Evolutionary conservation across 2,329 filamentous ascomycete species (phyloP).

Genomic region (Fusarium verrucosum): DNA sequence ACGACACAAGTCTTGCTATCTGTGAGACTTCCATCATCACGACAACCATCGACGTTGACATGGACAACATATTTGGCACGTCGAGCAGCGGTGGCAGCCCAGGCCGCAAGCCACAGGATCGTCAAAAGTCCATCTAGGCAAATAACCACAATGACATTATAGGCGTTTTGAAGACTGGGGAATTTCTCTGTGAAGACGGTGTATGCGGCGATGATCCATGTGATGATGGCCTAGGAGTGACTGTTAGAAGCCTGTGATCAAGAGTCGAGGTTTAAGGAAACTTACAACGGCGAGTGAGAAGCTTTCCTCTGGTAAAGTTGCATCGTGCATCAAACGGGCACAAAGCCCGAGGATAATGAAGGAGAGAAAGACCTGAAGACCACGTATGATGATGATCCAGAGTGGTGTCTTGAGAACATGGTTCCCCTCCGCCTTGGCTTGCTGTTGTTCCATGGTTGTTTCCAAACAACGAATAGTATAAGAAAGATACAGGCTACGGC

Average conservation of each 20-base stretch:
- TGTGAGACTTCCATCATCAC: conserved; percentile 52
- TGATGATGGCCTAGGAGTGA: conserved; percentile 54
- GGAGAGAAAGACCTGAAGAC: conserved; percentile 54
- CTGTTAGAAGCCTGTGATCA: not conserved
- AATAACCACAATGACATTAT: conserved; percentile 58
- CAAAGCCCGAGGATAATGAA: conserved; percentile 56
- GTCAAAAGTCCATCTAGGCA: conserved; percentile 55
- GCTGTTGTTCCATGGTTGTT: conserved; percentile 31
- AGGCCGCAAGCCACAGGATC: conserved; percentile 59
- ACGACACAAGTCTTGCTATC: conserved; percentile 52
- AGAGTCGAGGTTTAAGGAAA: not conserved
- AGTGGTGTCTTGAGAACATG: conserved; percentile 54
- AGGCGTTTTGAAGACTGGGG: conserved; percentile 46
- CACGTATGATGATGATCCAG: conserved; percentile 56
- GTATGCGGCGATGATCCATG: conserved; percentile 57
- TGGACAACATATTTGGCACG: conserved; percentile 51
- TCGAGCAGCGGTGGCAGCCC: conserved; percentile 52
- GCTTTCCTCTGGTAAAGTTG: conserved; percentile 32
- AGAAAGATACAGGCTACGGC: not conserved
- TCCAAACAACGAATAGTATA: not conserved
- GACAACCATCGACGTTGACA: conserved; percentile 46
- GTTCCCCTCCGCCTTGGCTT: conserved; percentile 14
- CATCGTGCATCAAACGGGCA: conserved; percentile 51
- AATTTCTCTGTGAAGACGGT: conserved; percentile 54
- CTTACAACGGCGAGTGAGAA: conserved; percentile 37